Percentiles rank a stretch among this genome's conserved stretches.
Evolutionary conservation across 148 eudicot species (phyloP).

Genomic region (Chenopodium album): DNA sequence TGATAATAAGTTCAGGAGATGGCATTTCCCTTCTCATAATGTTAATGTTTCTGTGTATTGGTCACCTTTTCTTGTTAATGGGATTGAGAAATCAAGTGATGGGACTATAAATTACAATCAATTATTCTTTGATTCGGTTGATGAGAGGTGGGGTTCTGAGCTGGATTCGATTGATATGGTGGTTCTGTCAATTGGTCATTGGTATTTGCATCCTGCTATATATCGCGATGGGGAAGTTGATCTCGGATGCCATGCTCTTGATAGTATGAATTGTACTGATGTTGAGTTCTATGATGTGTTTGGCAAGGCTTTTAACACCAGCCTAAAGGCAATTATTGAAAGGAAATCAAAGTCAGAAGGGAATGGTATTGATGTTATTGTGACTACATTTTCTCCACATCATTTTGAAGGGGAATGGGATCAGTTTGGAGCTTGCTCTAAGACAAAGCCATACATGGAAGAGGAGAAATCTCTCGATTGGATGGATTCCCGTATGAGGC

Average conservation of each 20-base stretch:
- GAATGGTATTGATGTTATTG: slow-evolving; percentile 43
- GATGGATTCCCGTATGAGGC: slow-evolving; percentile 76
- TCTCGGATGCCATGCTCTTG: slow-evolving; percentile 68
- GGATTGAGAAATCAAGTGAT: slow-evolving; percentile 52
- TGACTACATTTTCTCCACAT: slow-evolving; percentile 79
- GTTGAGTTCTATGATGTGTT: slow-evolving; percentile 66
- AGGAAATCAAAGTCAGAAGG: slow-evolving; percentile 28
- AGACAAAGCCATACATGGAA: slow-evolving; percentile 55
- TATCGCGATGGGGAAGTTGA: slow-evolving; percentile 47
- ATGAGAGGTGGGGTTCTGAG: slow-evolving; percentile 77
- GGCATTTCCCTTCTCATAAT: slow-evolving; percentile 67
- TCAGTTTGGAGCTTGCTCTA: slow-evolving; percentile 78
- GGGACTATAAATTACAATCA: slow-evolving; percentile 35
- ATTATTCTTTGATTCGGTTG: slow-evolving; percentile 58
- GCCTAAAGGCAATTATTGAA: slow-evolving; percentile 50
- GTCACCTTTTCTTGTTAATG: slow-evolving; percentile 87
- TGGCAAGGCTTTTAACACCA: slow-evolving; percentile 66
- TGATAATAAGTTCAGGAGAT: slow-evolving; percentile 69
- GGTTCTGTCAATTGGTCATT: slow-evolving; percentile 81
- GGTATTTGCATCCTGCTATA: slow-evolving; percentile 84
- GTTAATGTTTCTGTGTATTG: slow-evolving; percentile 64
- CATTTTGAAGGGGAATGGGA: slow-evolving; percentile 98
- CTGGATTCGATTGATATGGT: slow-evolving; percentile 63
- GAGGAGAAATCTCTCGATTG: slow-evolving; percentile 57
- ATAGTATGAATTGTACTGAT: slow-evolving; percentile 49